Evolutionary conservation across 768 basidiomycete genomes (phyloP), one percentile per base, ranked within the genome.

Genomic region (Leucosporidium yakuticum): DNA sequence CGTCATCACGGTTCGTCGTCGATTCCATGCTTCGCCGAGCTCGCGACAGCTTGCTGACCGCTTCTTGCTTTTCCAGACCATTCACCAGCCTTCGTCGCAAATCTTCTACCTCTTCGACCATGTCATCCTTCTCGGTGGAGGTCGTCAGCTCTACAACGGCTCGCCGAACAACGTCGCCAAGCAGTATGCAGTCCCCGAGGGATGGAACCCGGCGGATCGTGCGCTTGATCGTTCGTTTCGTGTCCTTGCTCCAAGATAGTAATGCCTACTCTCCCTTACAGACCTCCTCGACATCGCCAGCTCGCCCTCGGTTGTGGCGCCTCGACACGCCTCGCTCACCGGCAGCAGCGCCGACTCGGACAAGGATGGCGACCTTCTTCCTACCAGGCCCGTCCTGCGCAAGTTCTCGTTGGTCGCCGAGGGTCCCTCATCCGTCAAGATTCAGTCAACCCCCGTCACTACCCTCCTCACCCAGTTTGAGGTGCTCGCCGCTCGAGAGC

Each of bases 391-490:
- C 39, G 17, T 44, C 39, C 39, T 44, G 39, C 39, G 39, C 39
- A 44, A 44, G 39, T 44, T 44, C 39, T 44, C 39, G 39, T 15
- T 44, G 11, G 39, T 44, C 8, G 39, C 51, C 31, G 31, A 23
- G 4, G 56, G 32, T 50, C 48, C 56, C 23, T 29, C 60, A 27
- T 27, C 39, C 34, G 39, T 29, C 14, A 54, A 34, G 56, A 25
- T 32, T 59, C 57, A 17, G 31, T 50, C 21, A 66, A 66, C 29
- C 39, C 91, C 87, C 76, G 83, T 85, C 6, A 83, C 90, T 14
- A 90, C 90, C 4, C 91, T 91, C 80, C 82, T 98, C 75, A 96
- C 94, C 0, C 94, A 96, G 78, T 78, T 96, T 49, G 82, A 95
- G 77, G 86, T 88, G 27, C 80, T 97, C 6, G 87, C 85, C 32